phyloP scores from a whole-genome alignment of 2,329 filamentous ascomycete genomes.

The Zasmidium citrigriseum region DNA sequence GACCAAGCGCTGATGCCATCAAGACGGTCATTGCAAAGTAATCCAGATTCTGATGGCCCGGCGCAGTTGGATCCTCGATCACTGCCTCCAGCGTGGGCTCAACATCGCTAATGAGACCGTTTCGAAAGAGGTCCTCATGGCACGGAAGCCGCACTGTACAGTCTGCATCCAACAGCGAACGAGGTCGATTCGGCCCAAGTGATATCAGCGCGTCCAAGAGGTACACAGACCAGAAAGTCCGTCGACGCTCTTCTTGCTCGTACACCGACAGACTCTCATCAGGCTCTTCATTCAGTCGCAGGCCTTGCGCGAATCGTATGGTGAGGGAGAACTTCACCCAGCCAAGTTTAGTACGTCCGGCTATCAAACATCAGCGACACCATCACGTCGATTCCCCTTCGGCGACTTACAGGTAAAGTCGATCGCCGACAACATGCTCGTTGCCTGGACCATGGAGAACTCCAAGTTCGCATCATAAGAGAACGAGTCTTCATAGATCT shows the following conservation, averaged over 20 bases:
- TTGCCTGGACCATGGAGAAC: constrained; percentile 8
- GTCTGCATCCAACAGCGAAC: constrained; percentile 3
- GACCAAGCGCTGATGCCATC: constrained; percentile 5
- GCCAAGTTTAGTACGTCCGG: constrained; percentile 4
- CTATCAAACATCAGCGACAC: background rate
- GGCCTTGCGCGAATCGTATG: constrained; percentile 10
- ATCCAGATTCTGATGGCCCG: constrained; percentile 5
- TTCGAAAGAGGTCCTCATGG: constrained; percentile 6
- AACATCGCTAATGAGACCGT: constrained; percentile 1
- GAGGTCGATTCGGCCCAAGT: constrained; percentile 4
- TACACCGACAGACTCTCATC: constrained; percentile 1
- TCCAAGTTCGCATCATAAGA: constrained; percentile 1
- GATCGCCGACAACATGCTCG: constrained; percentile 2
- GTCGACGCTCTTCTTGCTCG: constrained; percentile 82
- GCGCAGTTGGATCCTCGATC: constrained; percentile 1
- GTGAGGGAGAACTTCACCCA: constrained; percentile 13
- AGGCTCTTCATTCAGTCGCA: constrained; percentile 6
- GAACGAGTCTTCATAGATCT: constrained; percentile 7
- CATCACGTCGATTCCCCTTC: no score
- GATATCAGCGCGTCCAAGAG: constrained; percentile 61
- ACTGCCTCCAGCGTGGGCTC: constrained; percentile 7
- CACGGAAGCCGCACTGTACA: constrained; percentile 6
- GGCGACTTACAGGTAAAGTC: constrained; percentile 8
- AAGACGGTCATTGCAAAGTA: constrained; percentile 3
- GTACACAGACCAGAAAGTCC: constrained; percentile 94